Conservation (phyloP, 2,329 filamentous ascomycete species). For the Beauveria scarabaeidicola region DNA sequence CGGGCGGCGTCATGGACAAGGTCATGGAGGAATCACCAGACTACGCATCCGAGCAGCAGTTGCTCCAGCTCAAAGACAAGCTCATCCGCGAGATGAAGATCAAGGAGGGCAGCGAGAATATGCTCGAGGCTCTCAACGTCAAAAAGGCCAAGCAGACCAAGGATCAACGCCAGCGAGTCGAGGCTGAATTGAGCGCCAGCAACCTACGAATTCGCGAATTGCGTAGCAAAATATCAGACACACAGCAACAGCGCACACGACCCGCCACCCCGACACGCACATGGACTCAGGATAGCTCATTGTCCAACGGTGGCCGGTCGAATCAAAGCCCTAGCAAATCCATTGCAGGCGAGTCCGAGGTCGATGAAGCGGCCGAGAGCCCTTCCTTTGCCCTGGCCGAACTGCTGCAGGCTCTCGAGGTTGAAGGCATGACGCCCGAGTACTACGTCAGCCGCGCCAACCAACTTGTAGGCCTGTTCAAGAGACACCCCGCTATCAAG, state of each 20-base stretch:
- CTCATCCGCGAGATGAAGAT: constrained; percentile 97
- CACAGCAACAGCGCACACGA: constrained; percentile 39
- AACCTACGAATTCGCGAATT: constrained; percentile 62
- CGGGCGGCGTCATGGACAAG: constrained; percentile 41
- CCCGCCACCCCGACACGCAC: constrained; percentile 45
- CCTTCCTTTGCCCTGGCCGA: constrained; percentile 88
- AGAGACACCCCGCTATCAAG: constrained; percentile 83
- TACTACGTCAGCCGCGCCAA: constrained; percentile 95
- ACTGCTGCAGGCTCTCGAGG: constrained; percentile 80
- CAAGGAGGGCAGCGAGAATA: constrained; percentile 93
- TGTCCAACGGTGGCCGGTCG: constrained; percentile 43
- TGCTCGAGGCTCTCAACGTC: constrained; percentile 85
- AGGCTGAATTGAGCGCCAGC: constrained; percentile 83
- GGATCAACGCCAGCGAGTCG: constrained; percentile 68
- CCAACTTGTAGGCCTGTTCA: constrained; percentile 91
- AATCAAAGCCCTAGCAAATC: constrained; percentile 48
- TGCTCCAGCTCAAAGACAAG: constrained; percentile 69
- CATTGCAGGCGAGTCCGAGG: constrained; percentile 49
- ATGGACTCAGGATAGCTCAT: constrained; percentile 38
- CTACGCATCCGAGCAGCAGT: constrained; percentile 58
- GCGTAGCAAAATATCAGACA: constrained; percentile 50
- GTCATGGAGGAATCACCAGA: constrained; percentile 49
- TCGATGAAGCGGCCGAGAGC: constrained; percentile 67
- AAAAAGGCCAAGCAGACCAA: constrained; percentile 96
- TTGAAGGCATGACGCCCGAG: constrained; percentile 79